phyloP scores from a whole-genome alignment of 768 basidiomycete species.

The Leccinum obscurum region DNA sequence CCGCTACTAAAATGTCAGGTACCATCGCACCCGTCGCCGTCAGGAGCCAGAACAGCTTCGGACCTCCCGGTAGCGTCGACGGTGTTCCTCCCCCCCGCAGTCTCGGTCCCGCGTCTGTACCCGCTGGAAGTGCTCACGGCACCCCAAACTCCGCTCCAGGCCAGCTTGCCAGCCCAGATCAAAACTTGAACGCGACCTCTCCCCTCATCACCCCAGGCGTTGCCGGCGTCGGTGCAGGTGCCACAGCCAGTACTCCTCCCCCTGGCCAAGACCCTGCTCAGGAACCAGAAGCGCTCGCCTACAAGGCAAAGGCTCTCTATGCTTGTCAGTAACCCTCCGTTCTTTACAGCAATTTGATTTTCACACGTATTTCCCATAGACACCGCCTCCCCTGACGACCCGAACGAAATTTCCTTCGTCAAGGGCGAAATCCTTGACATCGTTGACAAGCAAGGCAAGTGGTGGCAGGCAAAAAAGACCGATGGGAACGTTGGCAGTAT shows the following conservation, averaged over 20 bases:
- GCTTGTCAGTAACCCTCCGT: constrained; percentile 58
- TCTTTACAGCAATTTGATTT: constrained; percentile 15
- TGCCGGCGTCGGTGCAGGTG: constrained; percentile 60
- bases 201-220: constrained; percentile 68
- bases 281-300: constrained; percentile 49
- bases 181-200: constrained; percentile 50
- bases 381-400: constrained; percentile 90
- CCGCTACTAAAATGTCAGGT: constrained; percentile 49
- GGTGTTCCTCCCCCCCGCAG: constrained; percentile 48
- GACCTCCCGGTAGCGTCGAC: constrained; percentile 45
- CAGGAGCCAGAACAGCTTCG: constrained; percentile 45
- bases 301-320: constrained; percentile 89
- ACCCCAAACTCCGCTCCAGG: constrained; percentile 33
- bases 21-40: constrained; percentile 43
- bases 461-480: constrained; percentile 86
- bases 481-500: constrained; percentile 79
- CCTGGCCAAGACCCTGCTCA: constrained; percentile 31
- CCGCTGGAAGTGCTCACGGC: constrained; percentile 58
- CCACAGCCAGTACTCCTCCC: constrained; percentile 25
- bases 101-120: constrained; percentile 48
- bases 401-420: constrained; percentile 90
- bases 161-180: constrained; percentile 47
- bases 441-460: constrained; percentile 88
- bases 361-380: constrained; percentile 51
- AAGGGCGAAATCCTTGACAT: constrained; percentile 95